These are phyloP conservation scores for Solanum etuberosum DNA, from an alignment of 257 asterid genomes.

Conservation along the genomic window DNA sequence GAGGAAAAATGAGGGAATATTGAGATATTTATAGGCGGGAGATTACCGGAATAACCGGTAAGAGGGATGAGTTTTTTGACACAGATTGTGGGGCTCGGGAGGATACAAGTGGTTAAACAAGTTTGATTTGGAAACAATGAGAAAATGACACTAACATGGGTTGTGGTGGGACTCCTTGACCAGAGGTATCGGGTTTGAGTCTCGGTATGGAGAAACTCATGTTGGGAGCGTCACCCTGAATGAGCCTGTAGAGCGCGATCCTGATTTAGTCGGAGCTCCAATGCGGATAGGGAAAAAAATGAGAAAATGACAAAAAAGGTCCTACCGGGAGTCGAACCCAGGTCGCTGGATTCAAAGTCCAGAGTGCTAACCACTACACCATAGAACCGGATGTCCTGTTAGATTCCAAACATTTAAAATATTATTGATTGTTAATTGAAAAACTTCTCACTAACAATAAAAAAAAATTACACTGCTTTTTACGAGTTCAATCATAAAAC, in stretches of 20 bases:
- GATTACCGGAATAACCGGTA: background rate
- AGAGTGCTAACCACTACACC: conserved; percentile 99
- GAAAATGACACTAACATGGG: background rate
- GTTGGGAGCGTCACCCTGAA: too few relatives aligned
- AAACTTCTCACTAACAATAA: background rate
- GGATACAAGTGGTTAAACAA: background rate
- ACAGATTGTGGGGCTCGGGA: background rate
- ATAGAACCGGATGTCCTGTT: background rate
- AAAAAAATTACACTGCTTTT: background rate
- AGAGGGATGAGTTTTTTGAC: background rate
- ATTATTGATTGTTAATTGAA: background rate
- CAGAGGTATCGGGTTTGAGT: too few relatives aligned
- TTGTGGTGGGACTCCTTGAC: too few relatives aligned
- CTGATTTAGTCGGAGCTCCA: too few relatives aligned
- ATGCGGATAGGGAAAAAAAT: too few relatives aligned
- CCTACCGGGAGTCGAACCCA: conserved; percentile 99
- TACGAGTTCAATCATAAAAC: rapidly evolving
- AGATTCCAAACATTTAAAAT: rapidly evolving
- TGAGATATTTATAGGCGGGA: background rate
- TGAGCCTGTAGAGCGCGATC: too few relatives aligned
- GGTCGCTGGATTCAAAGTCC: conserved; percentile 99
- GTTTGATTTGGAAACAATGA: background rate
- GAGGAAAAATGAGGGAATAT: background rate
- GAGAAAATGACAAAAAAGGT: conserved; percentile 13
- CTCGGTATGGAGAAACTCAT: too few relatives aligned